These are phyloP conservation scores for Coemansia sp. DNA, from an alignment of 192 early-diverging fungal genomes.

Conservation along the genomic window DNA sequence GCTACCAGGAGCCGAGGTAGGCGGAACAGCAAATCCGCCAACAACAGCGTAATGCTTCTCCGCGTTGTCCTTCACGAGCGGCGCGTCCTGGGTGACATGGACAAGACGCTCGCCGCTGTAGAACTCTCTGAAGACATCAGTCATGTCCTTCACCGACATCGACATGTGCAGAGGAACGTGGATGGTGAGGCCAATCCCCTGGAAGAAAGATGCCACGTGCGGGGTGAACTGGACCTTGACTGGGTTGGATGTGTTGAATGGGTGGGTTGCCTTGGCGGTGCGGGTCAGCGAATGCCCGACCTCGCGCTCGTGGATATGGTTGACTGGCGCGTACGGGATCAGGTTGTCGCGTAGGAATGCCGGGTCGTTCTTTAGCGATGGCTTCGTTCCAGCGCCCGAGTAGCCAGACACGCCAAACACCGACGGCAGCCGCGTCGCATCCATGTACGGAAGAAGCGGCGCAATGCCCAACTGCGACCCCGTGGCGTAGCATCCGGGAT, in stretches of 20 bases:
- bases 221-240: constrained; percentile 77
- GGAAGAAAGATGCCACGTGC: constrained; percentile 90
- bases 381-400: constrained; percentile 97
- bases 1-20: constrained; percentile 13
- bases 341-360: constrained; percentile 85
- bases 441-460: constrained; percentile 75
- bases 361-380: constrained; percentile 94
- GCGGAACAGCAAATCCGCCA: constrained; percentile 90
- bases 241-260: constrained; percentile 25
- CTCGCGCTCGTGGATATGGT: constrained; percentile 97
- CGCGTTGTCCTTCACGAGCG: constrained; percentile 87
- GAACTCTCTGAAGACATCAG: constrained; percentile 65
- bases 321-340: constrained; percentile 87
- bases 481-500: constrained; percentile 99
- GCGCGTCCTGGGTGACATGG: constrained; percentile 71
- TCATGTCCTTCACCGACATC: constrained; percentile 71
- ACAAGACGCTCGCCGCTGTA: constrained; percentile 84
- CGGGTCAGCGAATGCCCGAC: constrained; percentile 69
- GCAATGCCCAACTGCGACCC: constrained; percentile 89
- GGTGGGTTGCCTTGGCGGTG: constrained; percentile 1
- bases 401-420: constrained; percentile 97
- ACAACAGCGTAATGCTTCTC: constrained; percentile 86
- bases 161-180: constrained; percentile 79
- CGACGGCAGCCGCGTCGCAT: constrained; percentile 60
- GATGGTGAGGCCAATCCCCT: constrained; percentile 89